Evolutionary conservation across 345 rosid genomes (phyloP), one percentile per base, ranked within the genome.

Genomic region (Salix purpurea): DNA sequence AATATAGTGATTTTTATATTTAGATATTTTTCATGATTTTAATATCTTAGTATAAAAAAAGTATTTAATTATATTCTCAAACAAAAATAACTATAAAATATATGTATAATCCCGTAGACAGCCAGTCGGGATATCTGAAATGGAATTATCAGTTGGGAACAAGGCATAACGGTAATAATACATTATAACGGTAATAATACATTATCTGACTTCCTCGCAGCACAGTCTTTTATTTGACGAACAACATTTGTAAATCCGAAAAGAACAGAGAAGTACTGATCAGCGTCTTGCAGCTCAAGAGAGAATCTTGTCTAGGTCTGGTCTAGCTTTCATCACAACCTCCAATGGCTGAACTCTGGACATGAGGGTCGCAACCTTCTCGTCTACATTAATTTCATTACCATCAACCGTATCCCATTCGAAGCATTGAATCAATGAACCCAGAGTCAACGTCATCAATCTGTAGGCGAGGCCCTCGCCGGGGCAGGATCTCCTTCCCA

Each of bases 401-500:
- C 44, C 74, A 34, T 44, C 39, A 28, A 60, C 42, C 10, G 46
- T 69, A 30, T 69, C 23, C 79, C 79, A 76, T 30, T 76, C 79
- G 48, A 76, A 76, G 68, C 79, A 76, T 1, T 76, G 79, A 44
- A 70, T 40, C 79, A 76, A 39, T 12, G 61, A 60, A 1, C 79
- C 79, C 30, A 76, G 1, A 12, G 73, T 65, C 30, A 76, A 61
- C 28, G 72, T 68, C 12, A 76, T 23, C n/a, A 76, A 58, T 10
- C 73, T 65, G 19, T 61, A 28, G 14, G 74, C 74, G 21, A 76
- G 42, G 34, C 61, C 74, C 69, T 58, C 67, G 12, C 79, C 74
- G 14, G 79, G 79, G 46, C 79, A 76, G 12, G 79, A 66, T 66
- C 74, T 69, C 26, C 74, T 60, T 18, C 79, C 79, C 1, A 58